Conservation (phyloP, 306 rosid species). For the Cicer yamashitae region DNA sequence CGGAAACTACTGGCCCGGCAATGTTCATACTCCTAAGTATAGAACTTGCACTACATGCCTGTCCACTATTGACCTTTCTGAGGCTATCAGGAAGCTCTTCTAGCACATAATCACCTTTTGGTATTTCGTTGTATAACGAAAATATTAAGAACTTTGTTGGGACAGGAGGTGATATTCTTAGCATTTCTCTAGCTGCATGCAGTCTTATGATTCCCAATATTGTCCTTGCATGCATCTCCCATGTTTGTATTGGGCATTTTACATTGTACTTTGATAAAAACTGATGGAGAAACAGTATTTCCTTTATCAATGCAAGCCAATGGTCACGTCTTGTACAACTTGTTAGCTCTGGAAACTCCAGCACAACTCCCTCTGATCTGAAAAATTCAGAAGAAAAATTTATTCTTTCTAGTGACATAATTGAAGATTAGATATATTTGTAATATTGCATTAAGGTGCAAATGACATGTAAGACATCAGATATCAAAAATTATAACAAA, state of each 20-base stretch:
- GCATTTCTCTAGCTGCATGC: conserved; percentile 94
- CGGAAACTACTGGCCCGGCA: conserved; percentile 44
- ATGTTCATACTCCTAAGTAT: conserved; percentile 63
- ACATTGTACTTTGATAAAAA: conserved; percentile 63
- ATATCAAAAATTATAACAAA: neutral
- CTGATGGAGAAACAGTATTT: conserved; percentile 72
- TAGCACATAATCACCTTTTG: conserved; percentile 88
- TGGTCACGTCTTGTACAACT: conserved; percentile 95
- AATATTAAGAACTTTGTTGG: conserved; percentile 90
- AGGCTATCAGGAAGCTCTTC: conserved; percentile 79
- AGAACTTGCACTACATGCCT: conserved; percentile 74
- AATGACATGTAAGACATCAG: too few relatives aligned
- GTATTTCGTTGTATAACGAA: conserved; percentile 76
- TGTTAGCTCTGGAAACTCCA: conserved; percentile 92
- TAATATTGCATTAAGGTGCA: neutral
- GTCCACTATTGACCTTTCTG: conserved; percentile 52
- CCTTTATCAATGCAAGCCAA: conserved; percentile 86
- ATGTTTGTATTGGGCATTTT: conserved; percentile 54
- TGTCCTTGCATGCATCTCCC: conserved; percentile 95
- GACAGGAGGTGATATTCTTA: conserved; percentile 80
- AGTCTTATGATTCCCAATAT: conserved; percentile 82
- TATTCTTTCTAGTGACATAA: neutral
- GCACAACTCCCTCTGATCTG: conserved; percentile 52
- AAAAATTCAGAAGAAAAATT: conserved; percentile 29
- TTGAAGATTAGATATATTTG: conserved; percentile 8